A percentile compares a stretch with the other conserved stretches of the same genome.
Conservation (phyloP, 495 filamentous ascomycete genomes). For the Penicillium paxilli region DNA sequence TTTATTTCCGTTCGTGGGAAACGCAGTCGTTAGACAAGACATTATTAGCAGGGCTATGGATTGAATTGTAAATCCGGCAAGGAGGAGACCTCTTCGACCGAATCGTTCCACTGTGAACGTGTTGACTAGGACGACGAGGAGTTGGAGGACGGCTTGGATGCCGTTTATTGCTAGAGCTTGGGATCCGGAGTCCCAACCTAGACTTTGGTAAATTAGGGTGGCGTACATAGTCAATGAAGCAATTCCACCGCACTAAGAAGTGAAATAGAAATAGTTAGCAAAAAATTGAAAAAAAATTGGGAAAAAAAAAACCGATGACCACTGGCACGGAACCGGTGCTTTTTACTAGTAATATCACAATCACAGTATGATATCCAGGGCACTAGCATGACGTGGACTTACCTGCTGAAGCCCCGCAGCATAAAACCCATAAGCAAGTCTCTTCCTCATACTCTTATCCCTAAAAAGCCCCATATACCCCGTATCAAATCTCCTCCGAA, state of each 20-base stretch:
- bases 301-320: not conserved
- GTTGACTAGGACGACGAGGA: conserved; percentile 38
- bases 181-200: conserved; percentile 35
- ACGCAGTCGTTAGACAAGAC: conserved; percentile 32
- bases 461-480: conserved; percentile 33
- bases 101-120: conserved; percentile 41
- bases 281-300: not conserved
- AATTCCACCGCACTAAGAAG: conserved; percentile 14
- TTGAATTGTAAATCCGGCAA: conserved; percentile 36
- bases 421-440: conserved; percentile 35
- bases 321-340: not conserved
- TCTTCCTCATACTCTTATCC: conserved; percentile 34
- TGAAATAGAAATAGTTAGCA: not conserved
- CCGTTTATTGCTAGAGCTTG: conserved; percentile 37
- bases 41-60: conserved; percentile 30
- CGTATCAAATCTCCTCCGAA: conserved; percentile 23
- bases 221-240: conserved; percentile 35
- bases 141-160: conserved; percentile 35
- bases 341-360: no score
- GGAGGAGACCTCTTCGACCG: conserved; percentile 30
- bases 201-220: conserved; percentile 36
- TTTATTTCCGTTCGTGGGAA: conserved; percentile 33
- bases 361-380: no score
- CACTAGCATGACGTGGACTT: not conserved
- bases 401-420: conserved; percentile 35